A percentile compares a stretch with the other conserved stretches of the same genome.
Evolutionary conservation across 257 asterid species (phyloP).

Genomic region (Prunella vulgaris): DNA sequence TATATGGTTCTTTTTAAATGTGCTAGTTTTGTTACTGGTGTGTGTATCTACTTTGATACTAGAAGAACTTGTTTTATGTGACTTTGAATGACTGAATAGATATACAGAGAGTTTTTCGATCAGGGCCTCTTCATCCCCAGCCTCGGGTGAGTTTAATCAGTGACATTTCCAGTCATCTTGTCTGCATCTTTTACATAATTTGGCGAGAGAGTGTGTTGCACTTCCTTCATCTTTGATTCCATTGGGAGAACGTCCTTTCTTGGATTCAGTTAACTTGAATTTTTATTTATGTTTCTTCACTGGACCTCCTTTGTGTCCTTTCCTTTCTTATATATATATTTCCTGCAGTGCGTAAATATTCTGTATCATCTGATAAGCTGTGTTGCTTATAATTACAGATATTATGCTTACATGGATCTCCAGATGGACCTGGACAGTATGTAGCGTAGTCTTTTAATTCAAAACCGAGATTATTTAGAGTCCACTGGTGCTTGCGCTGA

Average conservation of each 20-base stretch:
- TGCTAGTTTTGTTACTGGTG: conserved; percentile 8
- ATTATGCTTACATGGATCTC: conserved; percentile 93
- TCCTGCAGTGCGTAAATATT: not conserved
- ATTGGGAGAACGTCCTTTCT: not conserved
- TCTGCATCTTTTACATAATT: not conserved
- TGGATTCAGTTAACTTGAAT: no score
- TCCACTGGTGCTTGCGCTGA: conserved; percentile 11
- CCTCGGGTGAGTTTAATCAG: conserved; percentile 70
- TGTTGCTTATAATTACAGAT: conserved; percentile 57
- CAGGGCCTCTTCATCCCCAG: conserved; percentile 86
- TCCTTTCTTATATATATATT: not conserved
- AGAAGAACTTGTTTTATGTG: conserved; percentile 31
- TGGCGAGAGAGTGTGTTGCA: not conserved
- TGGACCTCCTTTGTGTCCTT: not conserved
- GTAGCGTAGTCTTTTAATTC: conserved; percentile 27
- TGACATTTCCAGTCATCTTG: not conserved
- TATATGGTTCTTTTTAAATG: not conserved
- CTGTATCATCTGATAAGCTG: conserved; percentile 17
- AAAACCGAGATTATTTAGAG: not conserved
- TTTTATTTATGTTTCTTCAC: no score
- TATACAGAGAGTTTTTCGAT: conserved; percentile 76
- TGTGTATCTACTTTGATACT: not conserved
- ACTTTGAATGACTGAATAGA: conserved; percentile 47
- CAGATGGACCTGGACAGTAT: conserved; percentile 95
- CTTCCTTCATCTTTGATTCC: not conserved